Conservation (phyloP, 805 yeast species). For the Kregervanrija pseudodelftensis region DNA sequence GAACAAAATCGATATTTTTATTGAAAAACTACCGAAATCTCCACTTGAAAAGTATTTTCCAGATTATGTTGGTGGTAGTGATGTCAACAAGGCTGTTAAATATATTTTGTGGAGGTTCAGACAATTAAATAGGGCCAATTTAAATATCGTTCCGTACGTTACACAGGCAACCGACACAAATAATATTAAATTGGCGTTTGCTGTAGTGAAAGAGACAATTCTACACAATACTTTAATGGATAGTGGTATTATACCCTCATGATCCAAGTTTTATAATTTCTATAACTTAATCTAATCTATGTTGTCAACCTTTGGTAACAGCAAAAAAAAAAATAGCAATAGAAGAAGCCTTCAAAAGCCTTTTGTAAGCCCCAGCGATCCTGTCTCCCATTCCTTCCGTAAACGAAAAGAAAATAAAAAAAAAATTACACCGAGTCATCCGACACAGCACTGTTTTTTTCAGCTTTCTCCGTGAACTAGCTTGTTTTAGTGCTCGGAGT, state of each 20-base stretch:
- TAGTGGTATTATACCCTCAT: constrained; percentile 37
- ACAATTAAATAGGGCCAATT: constrained; percentile 73
- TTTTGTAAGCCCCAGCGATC: too few relatives aligned
- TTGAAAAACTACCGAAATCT: constrained; percentile 72
- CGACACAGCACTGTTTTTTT: too few relatives aligned
- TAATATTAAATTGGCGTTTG: constrained; percentile 73
- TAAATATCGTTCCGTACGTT: constrained; percentile 81
- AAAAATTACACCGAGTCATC: too few relatives aligned
- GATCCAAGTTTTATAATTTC: background rate
- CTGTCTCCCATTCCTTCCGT: too few relatives aligned
- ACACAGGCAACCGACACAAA: constrained; percentile 94
- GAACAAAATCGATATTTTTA: constrained; percentile 85
- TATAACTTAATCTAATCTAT: too few relatives aligned
- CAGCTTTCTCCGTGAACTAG: too few relatives aligned
- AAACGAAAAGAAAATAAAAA: too few relatives aligned
- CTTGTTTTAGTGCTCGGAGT: too few relatives aligned
- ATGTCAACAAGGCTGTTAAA: constrained; percentile 84
- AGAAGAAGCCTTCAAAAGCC: too few relatives aligned
- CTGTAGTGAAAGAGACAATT: constrained; percentile 52
- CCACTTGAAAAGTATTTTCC: constrained; percentile 83
- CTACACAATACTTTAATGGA: constrained; percentile 49
- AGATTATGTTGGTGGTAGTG: constrained; percentile 86
- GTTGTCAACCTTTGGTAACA: background rate
- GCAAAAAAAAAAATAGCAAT: background rate
- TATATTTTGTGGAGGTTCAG: constrained; percentile 87